Evolutionary conservation across 139 green algal species (phyloP), one percentile per base, ranked within the genome.

Genomic region (Yamagishiella unicocca): DNA sequence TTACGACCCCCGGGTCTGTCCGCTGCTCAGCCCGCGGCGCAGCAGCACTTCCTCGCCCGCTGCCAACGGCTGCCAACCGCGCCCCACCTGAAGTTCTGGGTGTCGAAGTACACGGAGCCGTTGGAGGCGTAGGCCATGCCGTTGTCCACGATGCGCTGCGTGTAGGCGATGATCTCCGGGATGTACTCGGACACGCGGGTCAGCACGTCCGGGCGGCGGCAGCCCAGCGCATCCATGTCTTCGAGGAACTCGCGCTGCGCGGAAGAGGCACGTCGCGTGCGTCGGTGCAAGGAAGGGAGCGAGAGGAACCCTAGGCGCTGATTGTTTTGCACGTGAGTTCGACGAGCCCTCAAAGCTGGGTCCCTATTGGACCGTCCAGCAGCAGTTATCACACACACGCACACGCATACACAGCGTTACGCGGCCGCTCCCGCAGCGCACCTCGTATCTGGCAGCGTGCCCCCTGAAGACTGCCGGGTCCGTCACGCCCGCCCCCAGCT

Each of bases 71-170:
- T 61, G 14, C 17, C 14, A 61, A 61, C 12, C 17, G 17, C 50
- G 12, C 33, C 77, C 31, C 61, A 97, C 95, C 88, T 93, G 94
- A 98, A 99, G 22, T 92, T 92, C 25, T 87, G 54, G 5, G 96
- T 99, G 93, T 99, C 96, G 91, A 99, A 99, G 92, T 99, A 99
- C 24, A 99, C 96, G n/a, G 89, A 96, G 62, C 95, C 94, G 78
- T 97, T 95, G 77, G 68, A 82, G 54, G 86, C 92, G 88, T 99
- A 99, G n/a, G 95, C 98, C 84, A 99, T 95, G 46, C 96, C 96
- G 67, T 97, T 97, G 72, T 91, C 82, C 5, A 98, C 73, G 88
- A 99, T 99, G 33, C 85, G 90, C 89, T 96, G 35, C 21, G 98
- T 91, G 83, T 94, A 96, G 33, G 12, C 83, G 24, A 88, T 53